Evolutionary conservation across 2,329 filamentous ascomycete genomes (phyloP), one percentile per base, ranked within the genome.

Genomic region (Beauveria medogensis): DNA sequence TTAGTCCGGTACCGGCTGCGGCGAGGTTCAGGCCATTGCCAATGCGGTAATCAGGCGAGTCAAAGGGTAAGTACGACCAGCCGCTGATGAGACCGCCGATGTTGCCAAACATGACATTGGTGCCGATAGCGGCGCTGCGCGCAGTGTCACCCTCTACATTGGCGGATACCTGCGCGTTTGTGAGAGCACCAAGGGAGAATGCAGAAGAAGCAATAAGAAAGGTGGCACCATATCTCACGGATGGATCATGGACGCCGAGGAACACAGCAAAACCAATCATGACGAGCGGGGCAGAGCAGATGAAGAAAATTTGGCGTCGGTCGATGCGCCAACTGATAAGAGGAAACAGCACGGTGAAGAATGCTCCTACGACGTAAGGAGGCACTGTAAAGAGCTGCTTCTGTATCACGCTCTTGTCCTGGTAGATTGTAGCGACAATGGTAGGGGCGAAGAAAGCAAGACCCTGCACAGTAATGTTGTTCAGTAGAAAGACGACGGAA

Each of bases 201-300:
- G 83, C 82, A 0, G 85, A 86, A 8, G 78, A 77, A 1, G 86
- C 82, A 59, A 90, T 85, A 60, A 91, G 71, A 72, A 91, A 91
- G 0, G 86, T 88, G 0, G 87, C 88, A 0, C 81, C 87, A 69
- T 91, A 91, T 20, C 86, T 82, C 2, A 84, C 81, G 30, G 75
- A 73, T 0, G 77, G 64, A 55, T 81, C 69, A 3, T 71, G 71
- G 16, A 77, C 81, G 5, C 83, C 85, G 1, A 90, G 75, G 73
- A 90, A 90, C 79, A 90, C 85, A 69, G 83, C 82, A 71, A 89
- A 90, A 0, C 88, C 88, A 3, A 80, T 69, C 79, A 91, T 89
- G 65, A 87, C 82, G 6, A 89, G 69, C 0, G 87, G 86, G 0
- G 85, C 80, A 1, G 78, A 78, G 12, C 79, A 60, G 52, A 87